Base-by-base conservation (phyloP, 495 filamentous ascomycete genomes). In the Penicillium tannophilum region DNA sequence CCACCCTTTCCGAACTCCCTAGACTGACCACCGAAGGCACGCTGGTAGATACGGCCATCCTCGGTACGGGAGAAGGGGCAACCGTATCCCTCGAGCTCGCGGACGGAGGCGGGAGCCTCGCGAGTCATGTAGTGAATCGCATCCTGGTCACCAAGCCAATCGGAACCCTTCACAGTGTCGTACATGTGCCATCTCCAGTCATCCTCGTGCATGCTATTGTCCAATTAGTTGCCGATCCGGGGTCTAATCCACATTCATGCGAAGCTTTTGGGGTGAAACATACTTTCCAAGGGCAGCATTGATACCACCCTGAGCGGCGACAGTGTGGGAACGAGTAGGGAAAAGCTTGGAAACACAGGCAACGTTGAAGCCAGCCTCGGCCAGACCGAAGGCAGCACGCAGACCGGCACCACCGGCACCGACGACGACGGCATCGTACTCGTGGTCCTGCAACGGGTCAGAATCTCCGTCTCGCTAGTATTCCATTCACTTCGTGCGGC, bases 141-240 rank as follows among this genome's bases (percentile, higher is more conserved):
- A 77, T 98, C 93, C 79, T 98, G 93, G 78, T 98, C 93, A 73
- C 93, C 93, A 33, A 98, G 84, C 93, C 93, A 98, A 82, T 98
- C 93, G 54, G 90, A 95, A 66, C 93, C 93, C 82, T 98, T 98
- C 60, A 98, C 93, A 47, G 93, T 98, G 77, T 98, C 93, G 82
- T 97, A 98, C 93, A 97, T 97, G 81, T 98, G 93, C 93, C 93
- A 97, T 76, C 93, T 88, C 93, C 93, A 98, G 81, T 98, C 93
- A 74, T 98, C 93, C 71, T 85, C 76, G 74, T 89, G 86, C 87
- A 90, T 90, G 74, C 83, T 86, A 63, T 58, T 65, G 42, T 14
- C n/a, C 45, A 43, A 43, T 70, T 59, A 70, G 62, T 50, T 59
- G 33, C 47, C 19, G 55, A 20, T 56, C 51, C 24, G 23, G 14